Conservation (phyloP, 495 filamentous ascomycete species). For the Lindgomyces ingoldianus region DNA sequence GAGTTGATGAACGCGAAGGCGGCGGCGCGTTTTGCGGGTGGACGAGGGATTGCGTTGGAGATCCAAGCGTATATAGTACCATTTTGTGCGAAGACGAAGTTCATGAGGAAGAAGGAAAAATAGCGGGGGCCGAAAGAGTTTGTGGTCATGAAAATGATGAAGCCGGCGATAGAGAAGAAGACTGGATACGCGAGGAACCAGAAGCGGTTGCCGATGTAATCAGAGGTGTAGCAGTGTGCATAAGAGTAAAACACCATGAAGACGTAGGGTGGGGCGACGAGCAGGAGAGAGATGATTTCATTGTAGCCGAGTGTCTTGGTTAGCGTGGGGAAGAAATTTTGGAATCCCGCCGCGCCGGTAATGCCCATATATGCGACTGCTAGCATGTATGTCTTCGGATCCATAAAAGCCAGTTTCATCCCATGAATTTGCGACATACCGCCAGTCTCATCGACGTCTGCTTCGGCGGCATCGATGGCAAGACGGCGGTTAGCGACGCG, state of each 20-base stretch:
- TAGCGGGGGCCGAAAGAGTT: conserved; percentile 65
- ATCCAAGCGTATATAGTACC: conserved; percentile 16
- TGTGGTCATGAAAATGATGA: conserved; percentile 71
- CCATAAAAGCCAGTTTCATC: conserved; percentile 43
- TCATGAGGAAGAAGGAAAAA: conserved; percentile 79
- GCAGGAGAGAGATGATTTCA: conserved; percentile 65
- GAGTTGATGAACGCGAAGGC: conserved; percentile 8
- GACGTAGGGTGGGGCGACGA: conserved; percentile 63
- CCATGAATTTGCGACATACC: conserved; percentile 51
- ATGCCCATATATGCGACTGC: conserved; percentile 57
- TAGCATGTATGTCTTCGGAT: conserved; percentile 49
- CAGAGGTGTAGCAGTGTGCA: conserved; percentile 71
- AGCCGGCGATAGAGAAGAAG: conserved; percentile 65
- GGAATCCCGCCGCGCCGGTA: conserved; percentile 66
- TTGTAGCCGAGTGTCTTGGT: conserved; percentile 68
- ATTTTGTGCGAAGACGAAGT: background rate
- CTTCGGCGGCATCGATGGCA: conserved; percentile 49
- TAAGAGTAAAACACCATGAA: conserved; percentile 67
- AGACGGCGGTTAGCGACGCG: conserved; percentile 58
- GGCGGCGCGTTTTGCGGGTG: conserved; percentile 15
- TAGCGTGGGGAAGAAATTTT: conserved; percentile 84
- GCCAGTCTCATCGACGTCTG: conserved; percentile 53
- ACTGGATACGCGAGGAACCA: conserved; percentile 70
- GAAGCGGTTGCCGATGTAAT: conserved; percentile 72
- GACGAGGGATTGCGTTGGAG: conserved; percentile 1